Base-by-base conservation (phyloP, 352 stramenopile species). In the Pythium insidiosum region DNA sequence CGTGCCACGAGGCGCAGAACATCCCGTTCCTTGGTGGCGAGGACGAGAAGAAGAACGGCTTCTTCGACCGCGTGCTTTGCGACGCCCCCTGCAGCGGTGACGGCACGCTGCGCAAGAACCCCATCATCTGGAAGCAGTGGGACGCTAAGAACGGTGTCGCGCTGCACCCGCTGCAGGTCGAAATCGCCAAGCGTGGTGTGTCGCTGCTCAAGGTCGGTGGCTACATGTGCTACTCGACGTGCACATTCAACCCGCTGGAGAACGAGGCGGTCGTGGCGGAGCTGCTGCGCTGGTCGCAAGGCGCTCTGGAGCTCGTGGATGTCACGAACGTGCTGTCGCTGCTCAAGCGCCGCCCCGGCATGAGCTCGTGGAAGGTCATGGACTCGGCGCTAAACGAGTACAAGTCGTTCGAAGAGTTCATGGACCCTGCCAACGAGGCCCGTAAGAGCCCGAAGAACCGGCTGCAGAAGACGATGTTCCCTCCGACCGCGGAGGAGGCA, bases 191-290 rank as follows among this genome's bases (percentile, higher is more conserved):
- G 51, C 83, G 95, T 18, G 95, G 91, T 16, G 78, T 94, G 11
- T 65, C 88, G 28, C 63, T 98, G 19, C 63, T 99, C 6, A 94
- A 93, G 56, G 66, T 97, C 19, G 94, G 90, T 9, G 94, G 94
- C 15, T 81, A 75, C 51, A 95, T 98, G 72, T 97, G 96, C 39
- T 98, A 98, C 67, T 97, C 86, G 29, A 98, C 94, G 44, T 99
- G 97, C 55, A 98, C 88, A 45, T 88, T 99, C 53, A 99, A 99
- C 72, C 97, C 97, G 11, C 66, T 99, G 20, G 97, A 99, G 73
- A 95, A 99, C 68, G 97, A 99, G 66, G 97, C 97, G 7, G 94
- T 99, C n/a, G 96, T 99, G 6, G 76, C 85, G 0, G 88, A 97
- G 20, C 67, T 99, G 21, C 69, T 99, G 45, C 82, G 95, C 20